Conservation (phyloP, 352 stramenopile genomes). For the Phytophthora citrophthora region DNA sequence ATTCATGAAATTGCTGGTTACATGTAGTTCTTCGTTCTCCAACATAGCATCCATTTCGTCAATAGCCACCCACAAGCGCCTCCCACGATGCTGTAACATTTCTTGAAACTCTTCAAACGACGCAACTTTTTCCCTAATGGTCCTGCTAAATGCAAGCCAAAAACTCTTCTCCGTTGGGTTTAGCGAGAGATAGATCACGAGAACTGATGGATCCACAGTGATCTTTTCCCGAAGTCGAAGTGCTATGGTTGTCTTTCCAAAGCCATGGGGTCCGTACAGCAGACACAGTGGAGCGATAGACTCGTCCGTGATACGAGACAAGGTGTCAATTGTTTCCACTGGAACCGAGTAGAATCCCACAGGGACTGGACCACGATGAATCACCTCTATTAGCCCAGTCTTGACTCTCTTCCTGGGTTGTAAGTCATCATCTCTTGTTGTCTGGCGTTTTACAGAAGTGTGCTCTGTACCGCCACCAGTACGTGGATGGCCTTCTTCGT, state of each 20-base stretch:
- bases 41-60: background rate
- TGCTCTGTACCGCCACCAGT: too few relatives aligned
- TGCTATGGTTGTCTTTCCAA: too few relatives aligned
- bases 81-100: background rate
- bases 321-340: too few relatives aligned
- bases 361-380: too few relatives aligned
- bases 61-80: background rate
- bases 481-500: too few relatives aligned
- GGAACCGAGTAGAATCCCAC: too few relatives aligned
- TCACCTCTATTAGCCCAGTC: background rate
- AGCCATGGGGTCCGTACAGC: conserved; percentile 28
- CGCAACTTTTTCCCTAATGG: too few relatives aligned
- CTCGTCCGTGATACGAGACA: too few relatives aligned
- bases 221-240: conserved; percentile 14
- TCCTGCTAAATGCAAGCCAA: background rate
- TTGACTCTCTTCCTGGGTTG: background rate
- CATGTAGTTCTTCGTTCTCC: background rate
- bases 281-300: conserved; percentile 12
- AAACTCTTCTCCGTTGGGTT: background rate
- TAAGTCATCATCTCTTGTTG: background rate
- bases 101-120: background rate
- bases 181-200: background rate
- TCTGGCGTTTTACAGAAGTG: too few relatives aligned
- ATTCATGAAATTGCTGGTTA: conserved; percentile 13
- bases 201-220: conserved; percentile 1